phyloP scores from a whole-genome alignment of 2,329 filamentous ascomycete genomes.

The Tolypocladium album region DNA sequence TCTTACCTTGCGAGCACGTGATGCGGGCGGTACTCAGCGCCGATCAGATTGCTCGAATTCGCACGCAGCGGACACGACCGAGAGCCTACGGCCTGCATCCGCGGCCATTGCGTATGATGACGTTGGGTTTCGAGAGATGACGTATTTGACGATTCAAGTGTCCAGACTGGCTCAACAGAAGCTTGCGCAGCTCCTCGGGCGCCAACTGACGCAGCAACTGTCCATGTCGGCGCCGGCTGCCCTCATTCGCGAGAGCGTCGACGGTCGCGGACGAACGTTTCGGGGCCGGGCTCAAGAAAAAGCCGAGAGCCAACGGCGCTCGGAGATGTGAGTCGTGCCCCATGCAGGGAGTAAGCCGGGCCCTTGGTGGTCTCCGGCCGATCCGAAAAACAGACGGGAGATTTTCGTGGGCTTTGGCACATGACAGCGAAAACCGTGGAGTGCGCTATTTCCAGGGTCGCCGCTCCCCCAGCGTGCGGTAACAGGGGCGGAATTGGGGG shows the following conservation, averaged over 20 bases:
- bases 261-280: background rate
- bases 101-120: background rate
- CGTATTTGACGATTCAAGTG: background rate
- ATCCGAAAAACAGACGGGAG: constrained; percentile 5
- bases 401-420: constrained; percentile 8
- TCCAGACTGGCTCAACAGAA: background rate
- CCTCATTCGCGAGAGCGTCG: background rate
- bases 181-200: background rate
- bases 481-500: background rate
- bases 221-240: background rate
- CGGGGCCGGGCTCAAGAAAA: constrained; percentile 1
- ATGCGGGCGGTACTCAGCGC: too few relatives aligned
- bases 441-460: background rate
- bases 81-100: background rate
- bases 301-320: background rate
- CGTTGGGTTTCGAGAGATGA: background rate
- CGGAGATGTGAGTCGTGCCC: background rate
- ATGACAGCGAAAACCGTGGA: constrained; percentile 4
- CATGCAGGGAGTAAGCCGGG: background rate
- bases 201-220: too few relatives aligned
- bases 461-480: background rate
- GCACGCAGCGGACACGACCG: background rate
- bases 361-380: constrained; percentile 2
- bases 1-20: too few relatives aligned
- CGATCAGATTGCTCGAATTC: background rate